Percentiles rank a stretch among this genome's conserved stretches.
Conservation (phyloP, 2,329 filamentous ascomycete species). For the Gnomoniopsis sp. region DNA sequence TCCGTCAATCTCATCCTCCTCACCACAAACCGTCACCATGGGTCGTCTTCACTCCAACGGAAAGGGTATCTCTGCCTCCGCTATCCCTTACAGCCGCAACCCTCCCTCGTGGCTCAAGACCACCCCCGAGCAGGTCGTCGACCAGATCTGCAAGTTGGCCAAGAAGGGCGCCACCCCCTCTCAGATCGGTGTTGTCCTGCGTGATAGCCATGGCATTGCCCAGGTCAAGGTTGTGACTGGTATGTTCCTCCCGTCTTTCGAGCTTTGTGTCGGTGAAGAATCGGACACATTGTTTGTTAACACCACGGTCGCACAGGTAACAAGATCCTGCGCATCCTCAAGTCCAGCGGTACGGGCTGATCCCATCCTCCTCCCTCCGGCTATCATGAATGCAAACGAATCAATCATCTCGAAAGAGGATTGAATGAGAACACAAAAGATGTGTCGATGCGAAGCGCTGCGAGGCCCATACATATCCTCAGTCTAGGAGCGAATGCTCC, state of each 20-base stretch:
- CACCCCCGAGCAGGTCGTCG: constrained; percentile 95
- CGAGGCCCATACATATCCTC: constrained; percentile 23
- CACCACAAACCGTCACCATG: constrained; percentile 61
- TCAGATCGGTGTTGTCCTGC: constrained; percentile 97
- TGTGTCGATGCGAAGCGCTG: constrained; percentile 3
- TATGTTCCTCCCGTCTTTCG: constrained; percentile 45
- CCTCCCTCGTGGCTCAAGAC: constrained; percentile 97
- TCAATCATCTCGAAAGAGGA: not conserved
- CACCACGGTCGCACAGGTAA: constrained; percentile 65
- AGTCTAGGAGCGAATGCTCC: constrained; percentile 21
- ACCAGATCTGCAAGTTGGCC: constrained; percentile 98
- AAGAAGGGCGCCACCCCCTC: constrained; percentile 98
- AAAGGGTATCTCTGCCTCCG: constrained; percentile 97
- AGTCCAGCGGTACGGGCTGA: constrained; percentile 84
- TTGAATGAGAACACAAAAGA: not conserved
- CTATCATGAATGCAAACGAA: not conserved
- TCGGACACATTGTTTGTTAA: constrained; percentile 31
- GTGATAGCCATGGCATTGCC: constrained; percentile 96
- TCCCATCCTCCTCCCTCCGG: constrained; percentile 13
- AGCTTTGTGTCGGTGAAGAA: not conserved
- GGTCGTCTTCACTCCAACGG: constrained; percentile 99
- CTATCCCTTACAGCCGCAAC: constrained; percentile 94
- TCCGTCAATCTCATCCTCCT: constrained; percentile 21
- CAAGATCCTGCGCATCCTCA: constrained; percentile 99
- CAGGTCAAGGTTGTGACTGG: constrained; percentile 97